Percentiles rank a stretch among this genome's conserved stretches.
phyloP scores from a whole-genome alignment of 306 rosid species.

The Gleditsia sinensis region DNA sequence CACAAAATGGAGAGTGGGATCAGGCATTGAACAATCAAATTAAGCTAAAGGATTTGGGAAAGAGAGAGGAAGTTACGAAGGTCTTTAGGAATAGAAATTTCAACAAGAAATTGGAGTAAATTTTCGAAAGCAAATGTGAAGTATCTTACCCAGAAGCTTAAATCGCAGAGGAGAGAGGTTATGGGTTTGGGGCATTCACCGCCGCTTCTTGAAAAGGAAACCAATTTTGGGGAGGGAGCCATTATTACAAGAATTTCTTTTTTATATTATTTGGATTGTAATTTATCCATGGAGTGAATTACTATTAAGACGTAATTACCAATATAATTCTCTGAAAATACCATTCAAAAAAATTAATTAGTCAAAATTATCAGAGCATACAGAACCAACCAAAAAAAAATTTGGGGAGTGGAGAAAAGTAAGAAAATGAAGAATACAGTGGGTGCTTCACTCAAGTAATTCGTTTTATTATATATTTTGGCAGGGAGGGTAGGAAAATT shows the following conservation, averaged over 20 bases:
- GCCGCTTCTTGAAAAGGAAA: conserved; percentile 3
- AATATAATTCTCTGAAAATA: too few species aligned
- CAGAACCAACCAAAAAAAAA: too few species aligned
- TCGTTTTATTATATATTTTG: too few species aligned
- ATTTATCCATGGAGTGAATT: too few species aligned
- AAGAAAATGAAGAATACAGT: too few species aligned
- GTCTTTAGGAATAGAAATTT: conserved; percentile 37
- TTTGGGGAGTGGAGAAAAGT: too few species aligned
- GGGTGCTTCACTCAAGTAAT: too few species aligned
- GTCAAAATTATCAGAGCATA: too few species aligned
- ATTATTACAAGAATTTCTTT: background rate
- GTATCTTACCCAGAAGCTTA: conserved; percentile 3
- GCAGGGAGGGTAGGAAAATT: too few species aligned
- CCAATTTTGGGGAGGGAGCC: background rate
- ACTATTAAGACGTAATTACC: too few species aligned
- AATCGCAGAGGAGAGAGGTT: background rate
- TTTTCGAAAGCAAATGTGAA: conserved; percentile 27
- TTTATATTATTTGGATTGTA: background rate
- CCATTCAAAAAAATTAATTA: too few species aligned
- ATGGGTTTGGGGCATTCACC: conserved; percentile 1
- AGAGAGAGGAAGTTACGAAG: conserved; percentile 17
- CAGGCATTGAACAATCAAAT: background rate
- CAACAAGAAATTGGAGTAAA: conserved; percentile 7
- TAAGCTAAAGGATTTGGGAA: background rate
- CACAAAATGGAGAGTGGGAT: conserved; percentile 21